These are phyloP conservation scores for Amauroascus verrucosus DNA, from an alignment of 2,329 filamentous ascomycete genomes.

Conservation along the genomic window DNA sequence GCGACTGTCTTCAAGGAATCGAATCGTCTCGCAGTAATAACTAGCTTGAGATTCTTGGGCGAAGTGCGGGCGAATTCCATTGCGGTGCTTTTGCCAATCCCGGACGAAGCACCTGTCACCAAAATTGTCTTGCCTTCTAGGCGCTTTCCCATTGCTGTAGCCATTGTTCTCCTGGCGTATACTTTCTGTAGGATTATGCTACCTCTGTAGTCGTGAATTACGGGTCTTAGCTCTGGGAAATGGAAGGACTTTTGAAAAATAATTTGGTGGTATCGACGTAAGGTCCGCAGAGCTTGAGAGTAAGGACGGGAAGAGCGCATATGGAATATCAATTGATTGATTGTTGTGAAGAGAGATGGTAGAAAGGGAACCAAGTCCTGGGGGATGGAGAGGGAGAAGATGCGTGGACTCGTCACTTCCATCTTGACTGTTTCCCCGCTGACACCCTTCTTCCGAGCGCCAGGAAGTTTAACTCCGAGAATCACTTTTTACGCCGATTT, in stretches of 20 bases:
- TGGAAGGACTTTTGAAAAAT: not conserved
- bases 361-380: not conserved
- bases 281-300: conserved; percentile 6
- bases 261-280: not conserved
- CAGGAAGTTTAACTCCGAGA: no score
- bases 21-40: conserved; percentile 77
- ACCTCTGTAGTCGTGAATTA: not conserved
- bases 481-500: no score
- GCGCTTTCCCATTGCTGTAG: conserved; percentile 64
- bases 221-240: not conserved
- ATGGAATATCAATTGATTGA: not conserved
- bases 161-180: conserved; percentile 43
- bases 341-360: not conserved
- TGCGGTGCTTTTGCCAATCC: conserved; percentile 68
- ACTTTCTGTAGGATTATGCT: conserved; percentile 15
- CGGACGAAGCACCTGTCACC: conserved; percentile 84
- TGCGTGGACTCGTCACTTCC: not conserved
- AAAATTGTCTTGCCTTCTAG: conserved; percentile 87
- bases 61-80: conserved; percentile 84
- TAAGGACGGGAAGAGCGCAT: conserved; percentile 13
- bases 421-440: no score
- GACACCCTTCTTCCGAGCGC: not conserved
- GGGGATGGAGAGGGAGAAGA: not conserved
- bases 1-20: conserved; percentile 69
- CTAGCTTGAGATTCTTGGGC: conserved; percentile 66